Percentiles rank a stretch among this genome's conserved stretches.
Conservation (phyloP, 73 alveolate species). For the Paramecium sonneborni region DNA sequence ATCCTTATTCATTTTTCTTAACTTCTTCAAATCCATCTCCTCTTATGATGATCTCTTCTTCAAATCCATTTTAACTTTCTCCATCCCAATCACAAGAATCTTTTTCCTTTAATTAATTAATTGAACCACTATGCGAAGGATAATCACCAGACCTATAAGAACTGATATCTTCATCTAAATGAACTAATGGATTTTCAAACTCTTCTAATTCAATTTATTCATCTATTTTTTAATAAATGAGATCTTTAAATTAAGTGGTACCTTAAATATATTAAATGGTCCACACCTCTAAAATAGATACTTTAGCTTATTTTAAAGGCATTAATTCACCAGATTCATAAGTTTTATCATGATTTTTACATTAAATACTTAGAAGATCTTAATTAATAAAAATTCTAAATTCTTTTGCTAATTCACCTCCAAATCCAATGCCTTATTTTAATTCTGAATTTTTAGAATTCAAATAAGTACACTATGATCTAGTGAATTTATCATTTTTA, state of each 20-base stretch:
- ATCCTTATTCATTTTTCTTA: background rate
- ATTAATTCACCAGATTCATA: background rate
- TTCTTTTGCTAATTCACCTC: conserved; percentile 46
- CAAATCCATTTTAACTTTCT: conserved; percentile 36
- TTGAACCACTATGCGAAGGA: background rate
- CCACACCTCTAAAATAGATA: conserved; percentile 11
- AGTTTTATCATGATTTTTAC: conserved; percentile 11
- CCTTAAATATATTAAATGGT: background rate
- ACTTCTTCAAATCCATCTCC: conserved; percentile 34
- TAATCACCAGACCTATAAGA: conserved; percentile 41
- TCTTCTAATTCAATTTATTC: conserved; percentile 35
- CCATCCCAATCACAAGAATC: conserved; percentile 47
- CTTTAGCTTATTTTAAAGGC: background rate
- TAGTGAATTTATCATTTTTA: background rate
- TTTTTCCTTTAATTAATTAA: background rate
- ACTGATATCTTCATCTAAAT: conserved; percentile 54
- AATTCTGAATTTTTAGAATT: conserved; percentile 28
- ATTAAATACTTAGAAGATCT: background rate
- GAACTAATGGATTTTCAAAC: background rate
- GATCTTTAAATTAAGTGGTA: background rate
- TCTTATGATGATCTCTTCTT: background rate
- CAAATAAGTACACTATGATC: background rate
- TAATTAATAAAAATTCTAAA: background rate
- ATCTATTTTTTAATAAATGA: background rate
- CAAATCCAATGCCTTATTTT: conserved; percentile 29